Conservation (phyloP, 305 asterid genomes). For the Petunia hybrid region DNA sequence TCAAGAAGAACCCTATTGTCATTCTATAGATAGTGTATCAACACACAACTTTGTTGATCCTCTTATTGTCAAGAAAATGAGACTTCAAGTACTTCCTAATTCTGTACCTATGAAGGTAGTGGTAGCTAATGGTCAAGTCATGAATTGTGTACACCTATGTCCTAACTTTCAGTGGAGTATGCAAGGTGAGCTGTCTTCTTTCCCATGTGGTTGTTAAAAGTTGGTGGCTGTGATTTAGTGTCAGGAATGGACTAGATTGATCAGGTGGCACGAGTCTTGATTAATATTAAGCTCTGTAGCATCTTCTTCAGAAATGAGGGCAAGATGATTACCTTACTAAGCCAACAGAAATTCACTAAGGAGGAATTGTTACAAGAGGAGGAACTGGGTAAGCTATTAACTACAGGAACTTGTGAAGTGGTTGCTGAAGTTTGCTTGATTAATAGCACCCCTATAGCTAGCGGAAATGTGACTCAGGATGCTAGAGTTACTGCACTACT, state of each 20-base stretch:
- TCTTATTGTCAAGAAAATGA: not conserved
- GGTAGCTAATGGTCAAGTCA: not conserved
- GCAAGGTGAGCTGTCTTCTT: too few species aligned
- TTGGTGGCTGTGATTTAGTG: too few species aligned
- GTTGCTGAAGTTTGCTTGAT: not conserved
- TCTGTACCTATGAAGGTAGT: not conserved
- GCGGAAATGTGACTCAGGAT: not conserved
- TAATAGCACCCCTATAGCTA: not conserved
- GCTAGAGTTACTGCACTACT: not conserved
- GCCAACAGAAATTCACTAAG: not conserved
- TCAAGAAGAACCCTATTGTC: too few species aligned
- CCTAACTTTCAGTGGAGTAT: too few species aligned
- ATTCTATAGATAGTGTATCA: too few species aligned
- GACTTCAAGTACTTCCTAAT: not conserved
- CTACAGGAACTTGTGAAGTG: not conserved
- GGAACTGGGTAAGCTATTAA: not conserved
- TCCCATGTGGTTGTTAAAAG: too few species aligned
- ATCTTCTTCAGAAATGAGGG: not conserved
- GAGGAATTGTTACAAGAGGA: not conserved
- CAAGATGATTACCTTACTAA: not conserved
- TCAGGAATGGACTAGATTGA: not conserved
- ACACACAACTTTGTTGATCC: too few species aligned
- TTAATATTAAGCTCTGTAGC: not conserved
- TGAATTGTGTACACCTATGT: not conserved
- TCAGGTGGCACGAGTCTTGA: not conserved